phyloP scores from a whole-genome alignment of 192 early-diverging fungal species.

The Gryganskiella cystojenkinii region DNA sequence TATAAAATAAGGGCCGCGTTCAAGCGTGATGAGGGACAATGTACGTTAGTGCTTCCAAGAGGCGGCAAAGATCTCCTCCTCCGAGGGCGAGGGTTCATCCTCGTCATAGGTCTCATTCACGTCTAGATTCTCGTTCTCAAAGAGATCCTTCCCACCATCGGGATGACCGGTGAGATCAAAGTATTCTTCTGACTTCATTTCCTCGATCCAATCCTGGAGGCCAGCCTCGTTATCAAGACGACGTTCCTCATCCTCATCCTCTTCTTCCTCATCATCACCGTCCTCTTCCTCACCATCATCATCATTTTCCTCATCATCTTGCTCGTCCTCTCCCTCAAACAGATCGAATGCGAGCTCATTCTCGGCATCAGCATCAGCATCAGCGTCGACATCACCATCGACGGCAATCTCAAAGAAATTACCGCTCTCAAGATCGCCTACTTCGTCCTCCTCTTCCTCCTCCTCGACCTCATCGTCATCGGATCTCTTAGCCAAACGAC shows the following conservation, averaged over 20 bases:
- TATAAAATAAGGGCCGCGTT: too few relatives aligned
- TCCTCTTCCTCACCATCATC: conserved; percentile 2
- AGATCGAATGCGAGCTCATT: background rate
- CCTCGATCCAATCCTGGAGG: conserved; percentile 38
- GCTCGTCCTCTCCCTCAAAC: conserved; percentile 3
- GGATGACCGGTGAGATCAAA: conserved; percentile 28
- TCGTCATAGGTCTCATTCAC: background rate
- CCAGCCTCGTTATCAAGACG: conserved; percentile 34
- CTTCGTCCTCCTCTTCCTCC: conserved; percentile 10
- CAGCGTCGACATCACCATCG: background rate
- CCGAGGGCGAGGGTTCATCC: conserved; percentile 32
- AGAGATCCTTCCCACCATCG: background rate
- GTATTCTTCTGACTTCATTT: conserved; percentile 42
- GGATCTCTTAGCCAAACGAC: background rate
- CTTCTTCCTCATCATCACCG: background rate
- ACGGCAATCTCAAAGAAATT: background rate
- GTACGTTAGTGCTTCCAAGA: conserved; percentile 19
- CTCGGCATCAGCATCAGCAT: background rate
- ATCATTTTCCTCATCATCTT: background rate
- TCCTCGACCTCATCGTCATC: background rate
- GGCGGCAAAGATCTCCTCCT: conserved; percentile 48
- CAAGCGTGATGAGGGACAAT: too few relatives aligned
- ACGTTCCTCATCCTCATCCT: conserved; percentile 27
- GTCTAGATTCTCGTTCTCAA: conserved; percentile 1
- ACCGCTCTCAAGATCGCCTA: background rate